Percentiles rank a stretch among this genome's conserved stretches.
phyloP scores from a whole-genome alignment of 2,329 filamentous ascomycete genomes.

The Plectosphaerella sp. region DNA sequence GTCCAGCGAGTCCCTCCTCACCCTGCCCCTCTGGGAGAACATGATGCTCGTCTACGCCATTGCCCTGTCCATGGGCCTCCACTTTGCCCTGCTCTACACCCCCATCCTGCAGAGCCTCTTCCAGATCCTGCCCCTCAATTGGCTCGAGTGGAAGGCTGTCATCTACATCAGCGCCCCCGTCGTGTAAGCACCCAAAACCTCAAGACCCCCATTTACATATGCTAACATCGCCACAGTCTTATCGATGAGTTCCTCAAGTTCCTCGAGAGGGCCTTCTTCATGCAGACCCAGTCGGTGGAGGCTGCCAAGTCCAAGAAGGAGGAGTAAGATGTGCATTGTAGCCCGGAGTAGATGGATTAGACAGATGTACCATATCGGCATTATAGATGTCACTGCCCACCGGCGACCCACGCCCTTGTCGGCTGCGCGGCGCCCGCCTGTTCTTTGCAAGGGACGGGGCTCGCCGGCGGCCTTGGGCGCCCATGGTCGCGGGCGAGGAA shows the following conservation, averaged over 20 bases:
- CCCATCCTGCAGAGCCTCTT: conserved; percentile 87
- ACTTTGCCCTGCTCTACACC: conserved; percentile 90
- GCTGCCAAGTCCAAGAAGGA: conserved; percentile 48
- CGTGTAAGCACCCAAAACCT: conserved; percentile 58
- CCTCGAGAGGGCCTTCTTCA: conserved; percentile 64
- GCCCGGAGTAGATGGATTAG: conserved; percentile 16
- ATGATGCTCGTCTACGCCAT: conserved; percentile 98
- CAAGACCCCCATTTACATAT: neutral
- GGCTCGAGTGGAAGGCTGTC: conserved; percentile 89
- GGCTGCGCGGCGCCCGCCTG: no score
- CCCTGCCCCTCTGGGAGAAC: conserved; percentile 94
- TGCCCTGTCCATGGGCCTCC: conserved; percentile 83
- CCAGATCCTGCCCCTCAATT: conserved; percentile 82
- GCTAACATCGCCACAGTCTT: conserved; percentile 41
- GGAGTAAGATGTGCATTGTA: conserved; percentile 29
- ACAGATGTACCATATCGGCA: conserved; percentile 22
- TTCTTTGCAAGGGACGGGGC: no score
- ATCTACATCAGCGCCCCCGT: conserved; percentile 84
- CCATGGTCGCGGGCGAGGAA: no score
- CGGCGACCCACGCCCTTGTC: neutral
- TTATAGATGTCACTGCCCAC: neutral
- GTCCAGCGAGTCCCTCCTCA: conserved; percentile 89
- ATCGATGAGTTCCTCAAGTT: conserved; percentile 84
- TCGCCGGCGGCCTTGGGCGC: no score
- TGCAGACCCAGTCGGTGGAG: conserved; percentile 40